These are phyloP conservation scores for Phoenix roebelenii DNA, from an alignment of 176 grass and related monocot genomes.

Conservation along the genomic window DNA sequence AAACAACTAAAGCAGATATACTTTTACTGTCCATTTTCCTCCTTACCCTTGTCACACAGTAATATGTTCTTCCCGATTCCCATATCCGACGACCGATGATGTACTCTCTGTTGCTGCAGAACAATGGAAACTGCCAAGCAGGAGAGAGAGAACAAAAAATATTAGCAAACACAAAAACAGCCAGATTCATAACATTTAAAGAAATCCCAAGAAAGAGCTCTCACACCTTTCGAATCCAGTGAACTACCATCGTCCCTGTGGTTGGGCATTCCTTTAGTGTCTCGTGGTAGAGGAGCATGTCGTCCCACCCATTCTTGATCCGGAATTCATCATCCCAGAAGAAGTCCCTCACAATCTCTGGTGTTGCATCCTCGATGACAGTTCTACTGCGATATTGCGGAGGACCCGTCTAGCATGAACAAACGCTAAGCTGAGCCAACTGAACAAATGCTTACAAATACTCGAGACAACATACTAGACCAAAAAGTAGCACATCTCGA, in stretches of 20 bases:
- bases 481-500: no score
- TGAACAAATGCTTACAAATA: not conserved
- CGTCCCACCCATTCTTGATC: slow-evolving; percentile 65
- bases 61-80: slow-evolving; percentile 56
- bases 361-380: slow-evolving; percentile 59
- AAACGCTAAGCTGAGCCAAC: slow-evolving; percentile 10
- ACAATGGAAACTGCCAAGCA: slow-evolving; percentile 76
- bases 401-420: slow-evolving; percentile 42
- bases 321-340: slow-evolving; percentile 98
- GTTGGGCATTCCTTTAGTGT: slow-evolving; percentile 51
- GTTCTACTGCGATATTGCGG: slow-evolving; percentile 80
- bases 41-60: slow-evolving; percentile 80
- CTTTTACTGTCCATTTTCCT: no score
- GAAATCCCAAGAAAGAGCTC: not conserved
- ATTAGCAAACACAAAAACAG: not conserved
- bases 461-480: no score
- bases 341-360: slow-evolving; percentile 78
- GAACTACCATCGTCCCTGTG: slow-evolving; percentile 70
- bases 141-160: slow-evolving; percentile 5
- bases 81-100: slow-evolving; percentile 88
- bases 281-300: slow-evolving; percentile 80
- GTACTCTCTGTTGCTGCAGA: slow-evolving; percentile 91
- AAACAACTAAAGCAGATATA: no score
- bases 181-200: not conserved
- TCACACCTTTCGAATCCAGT: slow-evolving; percentile 84